Evolutionary conservation across 2,329 filamentous ascomycete species (phyloP).

Genomic region (Aspergillus niger): DNA sequence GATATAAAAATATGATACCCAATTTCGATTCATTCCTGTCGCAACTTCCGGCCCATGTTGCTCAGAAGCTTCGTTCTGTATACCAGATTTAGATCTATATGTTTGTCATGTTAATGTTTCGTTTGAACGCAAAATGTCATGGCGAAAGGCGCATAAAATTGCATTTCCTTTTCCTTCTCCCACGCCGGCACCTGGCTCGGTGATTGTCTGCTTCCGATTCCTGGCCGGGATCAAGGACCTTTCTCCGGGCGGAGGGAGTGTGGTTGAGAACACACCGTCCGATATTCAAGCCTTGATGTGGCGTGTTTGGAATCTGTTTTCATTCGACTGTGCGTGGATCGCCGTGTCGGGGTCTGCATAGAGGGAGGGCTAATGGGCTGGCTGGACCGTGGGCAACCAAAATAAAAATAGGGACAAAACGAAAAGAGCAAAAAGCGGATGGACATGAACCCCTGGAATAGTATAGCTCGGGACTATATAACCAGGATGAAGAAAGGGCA

Average conservation of each 20-base stretch:
- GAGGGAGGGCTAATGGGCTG: slow-evolving; percentile 15
- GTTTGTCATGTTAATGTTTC: slow-evolving; percentile 22
- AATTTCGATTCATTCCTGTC: slow-evolving; percentile 50
- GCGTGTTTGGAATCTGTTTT: slow-evolving; percentile 11
- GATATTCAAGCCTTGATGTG: background rate
- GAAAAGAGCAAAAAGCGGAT: background rate
- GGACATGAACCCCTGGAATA: slow-evolving; percentile 11
- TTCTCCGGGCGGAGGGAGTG: background rate
- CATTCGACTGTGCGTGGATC: slow-evolving; percentile 7
- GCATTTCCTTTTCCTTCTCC: slow-evolving; percentile 11
- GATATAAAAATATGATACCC: slow-evolving; percentile 52
- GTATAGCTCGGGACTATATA: slow-evolving; percentile 17
- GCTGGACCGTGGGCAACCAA: background rate
- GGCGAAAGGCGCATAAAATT: slow-evolving; percentile 30
- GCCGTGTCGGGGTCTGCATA: slow-evolving; percentile 11
- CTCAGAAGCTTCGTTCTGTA: slow-evolving; percentile 45
- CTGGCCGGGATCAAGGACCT: background rate
- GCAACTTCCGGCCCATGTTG: slow-evolving; percentile 42
- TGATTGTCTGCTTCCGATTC: slow-evolving; percentile 11
- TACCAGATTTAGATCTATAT: slow-evolving; percentile 43
- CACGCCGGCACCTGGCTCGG: background rate
- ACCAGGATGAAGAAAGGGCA: too few relatives aligned
- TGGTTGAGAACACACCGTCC: background rate
- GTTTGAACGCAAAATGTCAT: slow-evolving; percentile 17
- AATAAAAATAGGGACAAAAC: background rate